Evolutionary conservation across 2,329 filamentous ascomycete genomes (phyloP).

Genomic region (Claviceps maximensis): DNA sequence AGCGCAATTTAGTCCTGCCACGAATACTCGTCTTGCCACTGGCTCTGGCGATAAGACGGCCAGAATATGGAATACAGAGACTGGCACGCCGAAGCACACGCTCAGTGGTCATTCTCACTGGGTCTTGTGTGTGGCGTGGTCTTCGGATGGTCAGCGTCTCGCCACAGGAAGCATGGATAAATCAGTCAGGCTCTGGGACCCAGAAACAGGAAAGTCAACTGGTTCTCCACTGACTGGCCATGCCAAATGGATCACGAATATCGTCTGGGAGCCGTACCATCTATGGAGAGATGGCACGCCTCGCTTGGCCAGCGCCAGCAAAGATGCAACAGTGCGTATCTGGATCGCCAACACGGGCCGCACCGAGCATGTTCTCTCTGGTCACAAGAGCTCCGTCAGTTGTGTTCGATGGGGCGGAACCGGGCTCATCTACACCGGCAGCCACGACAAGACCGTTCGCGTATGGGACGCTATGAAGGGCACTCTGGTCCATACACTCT

Average conservation of each 20-base stretch:
- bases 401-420: slow-evolving; percentile 94
- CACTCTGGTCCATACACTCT: slow-evolving; percentile 65
- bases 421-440: slow-evolving; percentile 69
- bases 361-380: slow-evolving; percentile 71
- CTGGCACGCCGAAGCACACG: slow-evolving; percentile 75
- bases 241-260: slow-evolving; percentile 73
- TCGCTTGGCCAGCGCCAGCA: slow-evolving; percentile 73
- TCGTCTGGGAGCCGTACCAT: slow-evolving; percentile 92
- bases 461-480: slow-evolving; percentile 77
- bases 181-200: slow-evolving; percentile 79
- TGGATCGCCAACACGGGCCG: slow-evolving; percentile 71
- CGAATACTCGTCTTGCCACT: slow-evolving; percentile 66
- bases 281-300: slow-evolving; percentile 61
- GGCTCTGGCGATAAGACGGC: slow-evolving; percentile 87
- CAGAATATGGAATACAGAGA: slow-evolving; percentile 88
- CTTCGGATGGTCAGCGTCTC: slow-evolving; percentile 66
- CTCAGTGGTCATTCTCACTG: slow-evolving; percentile 79
- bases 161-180: slow-evolving; percentile 92
- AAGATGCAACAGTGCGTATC: slow-evolving; percentile 76
- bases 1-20: slow-evolving; percentile 70
- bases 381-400: slow-evolving; percentile 78
- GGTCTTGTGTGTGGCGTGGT: slow-evolving; percentile 81
- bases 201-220: slow-evolving; percentile 61
- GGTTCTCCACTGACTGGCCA: slow-evolving; percentile 64
- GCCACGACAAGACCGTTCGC: slow-evolving; percentile 85